Percentiles rank a stretch among this genome's conserved stretches.
These are phyloP conservation scores for Suillus spraguei DNA, from an alignment of 768 basidiomycete species.

Conservation along the genomic window DNA sequence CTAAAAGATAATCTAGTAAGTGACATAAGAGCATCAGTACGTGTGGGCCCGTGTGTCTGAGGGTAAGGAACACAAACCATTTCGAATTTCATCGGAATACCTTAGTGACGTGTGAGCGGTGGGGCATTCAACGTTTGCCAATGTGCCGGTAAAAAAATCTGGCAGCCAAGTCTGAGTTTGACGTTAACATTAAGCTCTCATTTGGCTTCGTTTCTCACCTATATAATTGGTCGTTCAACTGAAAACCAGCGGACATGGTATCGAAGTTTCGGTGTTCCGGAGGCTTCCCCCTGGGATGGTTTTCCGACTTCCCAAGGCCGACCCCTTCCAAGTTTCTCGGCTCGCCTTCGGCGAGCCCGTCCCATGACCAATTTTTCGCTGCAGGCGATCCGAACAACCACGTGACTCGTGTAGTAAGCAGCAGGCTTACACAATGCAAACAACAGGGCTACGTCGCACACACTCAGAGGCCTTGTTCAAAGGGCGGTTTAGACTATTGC, in stretches of 20 bases:
- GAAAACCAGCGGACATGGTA: neutral
- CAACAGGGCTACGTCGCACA: no score
- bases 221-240: neutral
- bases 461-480: no score
- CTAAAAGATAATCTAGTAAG: no score
- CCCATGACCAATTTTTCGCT: conserved; percentile 8
- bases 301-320: neutral
- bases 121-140: neutral
- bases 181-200: neutral
- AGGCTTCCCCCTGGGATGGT: neutral
- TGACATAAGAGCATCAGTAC: no score
- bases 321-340: neutral
- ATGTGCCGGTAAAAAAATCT: neutral
- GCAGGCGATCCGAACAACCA: no score
- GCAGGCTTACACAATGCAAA: no score
- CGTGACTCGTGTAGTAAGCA: no score
- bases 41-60: no score
- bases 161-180: neutral
- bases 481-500: no score
- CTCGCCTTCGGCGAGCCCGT: neutral
- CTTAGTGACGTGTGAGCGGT: neutral
- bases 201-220: neutral
- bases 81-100: neutral
- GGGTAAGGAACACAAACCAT: neutral
- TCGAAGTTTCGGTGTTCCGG: neutral